These are phyloP conservation scores for Mycosphaerella sp. DNA, from an alignment of 2,329 filamentous ascomycete genomes.

Conservation along the genomic window DNA sequence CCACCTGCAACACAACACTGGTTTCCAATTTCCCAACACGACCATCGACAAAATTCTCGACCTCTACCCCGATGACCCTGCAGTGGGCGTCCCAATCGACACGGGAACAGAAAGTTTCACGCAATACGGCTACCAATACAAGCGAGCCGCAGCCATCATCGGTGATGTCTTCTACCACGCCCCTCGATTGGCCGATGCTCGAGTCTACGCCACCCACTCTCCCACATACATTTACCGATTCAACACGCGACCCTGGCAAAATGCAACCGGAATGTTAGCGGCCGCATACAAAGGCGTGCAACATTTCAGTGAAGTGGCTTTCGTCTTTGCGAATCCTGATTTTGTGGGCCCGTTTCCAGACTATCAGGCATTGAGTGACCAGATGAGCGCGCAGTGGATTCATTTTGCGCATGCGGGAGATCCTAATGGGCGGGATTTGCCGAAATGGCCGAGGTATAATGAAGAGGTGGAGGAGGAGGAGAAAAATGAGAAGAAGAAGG, in stretches of 20 bases:
- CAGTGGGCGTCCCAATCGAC: constrained; percentile 44
- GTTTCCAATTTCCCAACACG: constrained; percentile 19
- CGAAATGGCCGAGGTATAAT: constrained; percentile 17
- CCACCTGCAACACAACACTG: constrained; percentile 17
- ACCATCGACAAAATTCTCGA: constrained; percentile 18
- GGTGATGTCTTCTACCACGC: constrained; percentile 54
- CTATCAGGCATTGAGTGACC: constrained; percentile 15
- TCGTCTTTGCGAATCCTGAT: constrained; percentile 30
- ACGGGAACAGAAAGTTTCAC: constrained; percentile 33
- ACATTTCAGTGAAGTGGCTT: constrained; percentile 50
- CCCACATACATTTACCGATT: constrained; percentile 58
- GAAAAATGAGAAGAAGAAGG: not conserved
- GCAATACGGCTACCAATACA: constrained; percentile 43
- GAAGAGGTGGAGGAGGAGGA: too few species aligned
- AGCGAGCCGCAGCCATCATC: constrained; percentile 48
- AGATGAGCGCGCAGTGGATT: constrained; percentile 21
- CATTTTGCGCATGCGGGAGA: constrained; percentile 16
- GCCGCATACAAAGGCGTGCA: constrained; percentile 41
- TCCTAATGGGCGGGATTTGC: constrained; percentile 16
- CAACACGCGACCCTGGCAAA: constrained; percentile 48
- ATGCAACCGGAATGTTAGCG: constrained; percentile 21
- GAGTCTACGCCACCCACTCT: constrained; percentile 45
- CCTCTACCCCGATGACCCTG: constrained; percentile 47
- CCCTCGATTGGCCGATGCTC: constrained; percentile 47
- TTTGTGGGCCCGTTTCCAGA: constrained; percentile 13